Evolutionary conservation across 2,329 filamentous ascomycete genomes (phyloP), one percentile per base, ranked within the genome.

Genomic region (Cytospora schulzeri): DNA sequence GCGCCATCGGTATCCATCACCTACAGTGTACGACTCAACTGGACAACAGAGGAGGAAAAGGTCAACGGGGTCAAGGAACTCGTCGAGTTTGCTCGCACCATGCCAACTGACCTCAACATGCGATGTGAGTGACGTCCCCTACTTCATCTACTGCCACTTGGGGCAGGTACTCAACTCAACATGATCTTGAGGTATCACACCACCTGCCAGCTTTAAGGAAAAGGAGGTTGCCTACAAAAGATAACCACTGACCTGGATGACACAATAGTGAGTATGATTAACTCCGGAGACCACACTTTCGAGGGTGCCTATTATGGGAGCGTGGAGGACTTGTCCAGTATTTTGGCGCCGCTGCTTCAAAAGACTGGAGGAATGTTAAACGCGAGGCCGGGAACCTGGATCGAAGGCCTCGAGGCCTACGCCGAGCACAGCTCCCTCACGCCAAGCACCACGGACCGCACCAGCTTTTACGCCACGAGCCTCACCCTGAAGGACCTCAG

Each of bases 391-490:
- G 71, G 70, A 2, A 70, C 70, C 57, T 76, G 74, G 74, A 68
- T 74, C 4, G 69, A 73, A 53, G 70, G 72, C 9, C 68, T 76
- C n/a, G 69, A 72, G 29, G 69, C 76, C 66, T 76, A 73, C 57
- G 74, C 72, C 26, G 65, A 67, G 19, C 71, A 70, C 7, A 73
- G 51, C 51, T 63, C 45, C 17, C 31, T 61, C 9, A 29, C 69
- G 66, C 26, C 71, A 14, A 61, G 68, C n/a, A 54, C 24, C 4
- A 57, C 53, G 17, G 55, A 80, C 76, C 75, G 78, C 71, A 77
- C 79, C 67, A 78, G 74, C 4, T 80, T 80, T 63, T 78, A 77
- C 68, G 74, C 78, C 50, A 78, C 77, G 63, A 78, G 76, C 66
- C 64, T 80, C 28, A 76, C 77, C 63, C 73, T 79, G 41, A 75